phyloP scores from a whole-genome alignment of 176 grass and related monocot genomes.

The Aegilops tauschii region DNA sequence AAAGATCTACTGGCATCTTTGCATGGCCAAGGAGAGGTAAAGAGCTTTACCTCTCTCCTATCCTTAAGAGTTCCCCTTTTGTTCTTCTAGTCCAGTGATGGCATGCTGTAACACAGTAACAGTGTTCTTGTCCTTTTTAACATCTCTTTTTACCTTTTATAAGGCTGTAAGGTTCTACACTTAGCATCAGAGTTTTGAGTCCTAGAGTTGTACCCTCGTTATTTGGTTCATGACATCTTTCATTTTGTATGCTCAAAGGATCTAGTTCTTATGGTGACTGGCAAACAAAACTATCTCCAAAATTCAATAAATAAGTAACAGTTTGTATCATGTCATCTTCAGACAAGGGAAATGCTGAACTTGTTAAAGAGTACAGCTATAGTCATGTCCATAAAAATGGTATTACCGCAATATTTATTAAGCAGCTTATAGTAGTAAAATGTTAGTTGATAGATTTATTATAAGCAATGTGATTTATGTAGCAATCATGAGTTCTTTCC shows the following conservation, averaged over 20 bases:
- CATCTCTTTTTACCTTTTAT: not conserved
- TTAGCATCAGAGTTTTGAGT: not conserved
- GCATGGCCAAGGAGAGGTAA: conserved; percentile 76
- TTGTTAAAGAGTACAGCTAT: not conserved
- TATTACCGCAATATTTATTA: not conserved
- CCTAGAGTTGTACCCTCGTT: not conserved
- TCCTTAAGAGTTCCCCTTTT: not conserved
- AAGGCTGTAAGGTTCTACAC: not conserved
- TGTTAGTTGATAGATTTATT: not conserved
- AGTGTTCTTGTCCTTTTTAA: not conserved
- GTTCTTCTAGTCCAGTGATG: not conserved
- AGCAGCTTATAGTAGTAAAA: not conserved
- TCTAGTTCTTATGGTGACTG: not conserved
- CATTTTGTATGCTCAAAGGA: not conserved
- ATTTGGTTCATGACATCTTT: not conserved
- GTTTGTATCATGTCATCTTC: not conserved
- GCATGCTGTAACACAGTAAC: not conserved
- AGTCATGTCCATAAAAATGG: not conserved
- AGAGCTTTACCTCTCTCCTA: not conserved
- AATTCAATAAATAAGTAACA: not conserved
- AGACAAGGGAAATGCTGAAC: not conserved
- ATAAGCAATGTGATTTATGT: not conserved
- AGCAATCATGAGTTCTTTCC: not conserved
- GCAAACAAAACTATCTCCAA: not conserved
- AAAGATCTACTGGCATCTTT: conserved; percentile 90